Base-by-base conservation (phyloP, 345 rosid species). In the Eucalyptus curtisii region DNA sequence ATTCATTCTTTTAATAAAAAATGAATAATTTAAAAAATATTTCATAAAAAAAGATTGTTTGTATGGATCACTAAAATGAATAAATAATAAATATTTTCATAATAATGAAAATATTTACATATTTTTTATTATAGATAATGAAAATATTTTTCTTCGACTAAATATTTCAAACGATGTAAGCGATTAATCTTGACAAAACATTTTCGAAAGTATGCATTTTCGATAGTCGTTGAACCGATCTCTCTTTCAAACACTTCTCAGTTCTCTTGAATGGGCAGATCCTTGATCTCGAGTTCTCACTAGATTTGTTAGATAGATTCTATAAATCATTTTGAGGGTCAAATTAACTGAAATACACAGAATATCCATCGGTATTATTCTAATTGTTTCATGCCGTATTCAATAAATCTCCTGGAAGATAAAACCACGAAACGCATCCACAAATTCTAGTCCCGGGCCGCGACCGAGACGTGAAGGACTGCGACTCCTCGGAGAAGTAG, bases 261-360 rank as follows among this genome's bases (percentile, higher is more conserved):
- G 2, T 14, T n/a, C 10, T 55, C 6, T 33, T 33, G 13, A 33
- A 33, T 2, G 7, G 7, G 0, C 13, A 7, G 2, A 71, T 5
- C 45, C 4, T 20, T 44, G 2, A 40, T 20, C 47, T 1, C 0
- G 1, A 76, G 27, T 37, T 76, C 30, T 37, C 2, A 40, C 2
- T 0, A 37, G 0, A 37, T 1, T 0, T 0, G 1, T 3, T 2
- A 2, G 4, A 19, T 37, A 2, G 13, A 37, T 10, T 19, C 1
- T 19, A 76, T 11, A 76, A 71, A 76, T 20, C 7, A 0, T 76
- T 6, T 6, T 1, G 15, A 5, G 3, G 30, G 47, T 22, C 84
- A 40, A 76, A 76, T 42, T 40, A 40, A 76, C 16, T 0, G 20
- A 20, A 76, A 76, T 40, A 76, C n/a, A 20, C 4, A 1, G 84